phyloP scores from a whole-genome alignment of 352 stramenopile genomes.

The Plasmopara halstedii region DNA sequence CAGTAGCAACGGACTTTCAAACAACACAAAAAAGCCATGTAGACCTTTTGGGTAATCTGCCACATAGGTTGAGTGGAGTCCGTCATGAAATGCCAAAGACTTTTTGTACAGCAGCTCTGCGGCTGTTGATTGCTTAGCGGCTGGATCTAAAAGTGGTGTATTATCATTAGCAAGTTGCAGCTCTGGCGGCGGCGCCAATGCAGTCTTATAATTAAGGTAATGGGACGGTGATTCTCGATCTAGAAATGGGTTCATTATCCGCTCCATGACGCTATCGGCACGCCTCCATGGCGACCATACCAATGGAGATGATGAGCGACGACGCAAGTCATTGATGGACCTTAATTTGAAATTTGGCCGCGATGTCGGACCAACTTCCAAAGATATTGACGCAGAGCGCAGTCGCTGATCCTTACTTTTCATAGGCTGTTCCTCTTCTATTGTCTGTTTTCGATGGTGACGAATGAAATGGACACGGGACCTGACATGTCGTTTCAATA shows the following conservation, averaged over 20 bases:
- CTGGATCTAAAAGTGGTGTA: background rate
- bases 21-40: conserved; percentile 50
- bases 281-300: conserved; percentile 25
- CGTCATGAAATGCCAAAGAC: conserved; percentile 49
- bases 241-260: conserved; percentile 65
- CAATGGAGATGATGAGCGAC: conserved; percentile 20
- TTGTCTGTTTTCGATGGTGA: too few relatives aligned
- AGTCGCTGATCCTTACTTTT: conserved; percentile 12
- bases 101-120: conserved; percentile 34
- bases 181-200: conserved; percentile 7
- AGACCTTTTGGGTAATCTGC: conserved; percentile 46
- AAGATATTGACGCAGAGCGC: conserved; percentile 19
- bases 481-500: too few relatives aligned
- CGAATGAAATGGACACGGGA: too few relatives aligned
- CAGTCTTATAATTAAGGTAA: conserved; percentile 11
- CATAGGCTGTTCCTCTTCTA: conserved; percentile 13
- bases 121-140: conserved; percentile 1
- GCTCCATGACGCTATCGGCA: conserved; percentile 59
- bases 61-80: conserved; percentile 77
- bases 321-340: conserved; percentile 4
- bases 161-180: conserved; percentile 4
- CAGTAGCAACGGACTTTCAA: conserved; percentile 66
- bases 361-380: conserved; percentile 4
- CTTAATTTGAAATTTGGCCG: conserved; percentile 3
- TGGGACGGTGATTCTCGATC: conserved; percentile 36